Evolutionary conservation across 2,329 filamentous ascomycete genomes (phyloP), one percentile per base, ranked within the genome.

Genomic region (Tolypocladium paradoxum): DNA sequence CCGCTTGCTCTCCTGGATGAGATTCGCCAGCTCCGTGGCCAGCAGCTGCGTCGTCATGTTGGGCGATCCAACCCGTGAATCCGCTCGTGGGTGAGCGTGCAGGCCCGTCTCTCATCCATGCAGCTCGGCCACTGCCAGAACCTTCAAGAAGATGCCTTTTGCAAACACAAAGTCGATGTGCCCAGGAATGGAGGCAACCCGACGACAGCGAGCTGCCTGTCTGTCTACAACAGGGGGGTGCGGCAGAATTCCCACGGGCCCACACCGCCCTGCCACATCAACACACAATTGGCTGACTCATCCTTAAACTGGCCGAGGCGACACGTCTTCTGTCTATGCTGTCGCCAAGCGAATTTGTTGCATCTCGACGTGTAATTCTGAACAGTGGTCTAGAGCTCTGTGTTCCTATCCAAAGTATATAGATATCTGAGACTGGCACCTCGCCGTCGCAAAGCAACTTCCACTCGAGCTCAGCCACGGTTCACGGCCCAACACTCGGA

Each of bases 1-100:
- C 64, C 92, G 83, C 73, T 95, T 97, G 67, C 91, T 93, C 75
- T 99, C 93, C 70, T 95, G 89, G 63, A 96, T 86, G 68, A 96
- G 82, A 73, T 89, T 95, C 65, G 86, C 82, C 68, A 96, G 82
- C 79, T 96, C 91, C 54, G 88, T 85, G 65, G 85, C 84, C 64
- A 96, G 80, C 65, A 96, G 84, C 79, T 95, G 89, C 64, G 90
- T 86, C 70, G 90, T 95, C 90, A 96, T 96, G 64, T 74, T 84
- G 68, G 58, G 58, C 60, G 55, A 54, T 51, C 52, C 54, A 48
- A 58, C 53, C 53, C 40, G 54, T 49, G 48, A 56, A 55, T 53
- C 53, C 50, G 61, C 63, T 62, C 62, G 60, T 55, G 36, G 53
- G 46, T 55, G 62, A 61, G 57, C 60, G 60, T 62, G 47, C 31